Evolutionary conservation across 2,329 filamentous ascomycete species (phyloP).

Genomic region (Colletotrichum aenigma): DNA sequence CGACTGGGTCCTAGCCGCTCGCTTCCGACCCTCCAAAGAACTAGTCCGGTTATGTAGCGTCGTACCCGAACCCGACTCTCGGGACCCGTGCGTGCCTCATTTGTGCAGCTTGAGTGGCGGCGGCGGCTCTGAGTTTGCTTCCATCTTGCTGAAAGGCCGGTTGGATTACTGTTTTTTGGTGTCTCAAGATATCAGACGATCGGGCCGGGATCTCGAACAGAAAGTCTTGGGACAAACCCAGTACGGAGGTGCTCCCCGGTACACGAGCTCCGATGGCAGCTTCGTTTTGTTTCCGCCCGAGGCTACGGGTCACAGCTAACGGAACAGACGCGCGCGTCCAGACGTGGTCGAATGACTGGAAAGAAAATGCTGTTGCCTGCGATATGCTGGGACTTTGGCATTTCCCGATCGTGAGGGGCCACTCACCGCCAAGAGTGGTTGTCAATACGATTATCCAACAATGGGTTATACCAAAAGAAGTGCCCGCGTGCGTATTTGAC

Average conservation of each 20-base stretch:
- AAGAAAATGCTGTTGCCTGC: not conserved
- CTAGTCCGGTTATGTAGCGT: not conserved
- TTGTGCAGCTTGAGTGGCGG: not conserved
- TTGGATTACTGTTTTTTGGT: not conserved
- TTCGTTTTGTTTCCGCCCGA: not conserved
- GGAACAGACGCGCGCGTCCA: not conserved
- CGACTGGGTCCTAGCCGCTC: not conserved
- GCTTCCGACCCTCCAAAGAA: not conserved
- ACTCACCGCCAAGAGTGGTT: not conserved
- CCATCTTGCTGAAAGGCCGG: not conserved
- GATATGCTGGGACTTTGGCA: not conserved
- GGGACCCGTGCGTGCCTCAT: constrained; percentile 2
- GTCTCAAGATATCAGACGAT: constrained; percentile 9
- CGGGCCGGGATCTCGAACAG: constrained; percentile 13
- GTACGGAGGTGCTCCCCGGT: not conserved
- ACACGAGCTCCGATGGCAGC: not conserved
- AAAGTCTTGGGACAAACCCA: constrained; percentile 5
- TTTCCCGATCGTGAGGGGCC: not conserved
- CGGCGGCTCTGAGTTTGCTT: not conserved
- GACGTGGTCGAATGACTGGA: not conserved
- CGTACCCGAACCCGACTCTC: constrained; percentile 13
- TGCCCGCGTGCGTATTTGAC: not conserved
- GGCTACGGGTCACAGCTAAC: not conserved
- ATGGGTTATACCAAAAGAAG: not conserved
- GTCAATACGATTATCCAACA: not conserved